These are phyloP conservation scores for Trichoderma guizhouense DNA, from an alignment of 2,329 filamentous ascomycete genomes.

Conservation along the genomic window DNA sequence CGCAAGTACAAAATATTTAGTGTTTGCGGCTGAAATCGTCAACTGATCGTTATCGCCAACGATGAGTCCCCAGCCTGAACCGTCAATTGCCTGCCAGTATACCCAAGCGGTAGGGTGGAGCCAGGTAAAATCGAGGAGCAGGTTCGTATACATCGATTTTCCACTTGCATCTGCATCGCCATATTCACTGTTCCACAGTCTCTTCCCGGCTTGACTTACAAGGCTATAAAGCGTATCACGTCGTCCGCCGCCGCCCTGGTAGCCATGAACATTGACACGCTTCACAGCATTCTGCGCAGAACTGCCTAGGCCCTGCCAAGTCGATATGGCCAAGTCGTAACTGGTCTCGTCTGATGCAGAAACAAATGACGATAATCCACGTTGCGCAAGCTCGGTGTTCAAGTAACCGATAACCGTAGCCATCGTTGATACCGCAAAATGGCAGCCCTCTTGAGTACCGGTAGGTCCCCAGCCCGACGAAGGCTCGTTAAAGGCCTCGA, in stretches of 20 bases:
- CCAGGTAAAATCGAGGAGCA: slow-evolving; percentile 3
- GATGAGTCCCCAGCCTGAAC: slow-evolving; percentile 1
- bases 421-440: slow-evolving; percentile 5
- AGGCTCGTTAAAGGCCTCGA: slow-evolving; percentile 10
- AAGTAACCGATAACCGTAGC: background rate
- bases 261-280: slow-evolving; percentile 7
- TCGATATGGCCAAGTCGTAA: background rate
- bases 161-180: background rate
- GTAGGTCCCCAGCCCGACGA: background rate
- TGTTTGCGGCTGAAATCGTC: slow-evolving; percentile 1
- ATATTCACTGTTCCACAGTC: background rate
- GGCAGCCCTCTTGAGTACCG: slow-evolving; percentile 6
- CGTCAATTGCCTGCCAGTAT: slow-evolving; percentile 8
- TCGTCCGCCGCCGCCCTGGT: background rate
- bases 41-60: background rate
- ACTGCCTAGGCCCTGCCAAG: background rate
- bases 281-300: background rate
- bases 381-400: background rate
- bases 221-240: background rate
- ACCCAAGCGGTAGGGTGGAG: slow-evolving; percentile 10
- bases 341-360: background rate
- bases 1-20: slow-evolving; percentile 4
- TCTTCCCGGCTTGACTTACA: background rate
- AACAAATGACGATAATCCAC: slow-evolving; percentile 1
- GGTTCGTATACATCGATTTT: background rate